A percentile compares a stretch with the other conserved stretches of the same genome.
Conservation (phyloP, 345 rosid genomes). For the Isatis tinctoria region DNA sequence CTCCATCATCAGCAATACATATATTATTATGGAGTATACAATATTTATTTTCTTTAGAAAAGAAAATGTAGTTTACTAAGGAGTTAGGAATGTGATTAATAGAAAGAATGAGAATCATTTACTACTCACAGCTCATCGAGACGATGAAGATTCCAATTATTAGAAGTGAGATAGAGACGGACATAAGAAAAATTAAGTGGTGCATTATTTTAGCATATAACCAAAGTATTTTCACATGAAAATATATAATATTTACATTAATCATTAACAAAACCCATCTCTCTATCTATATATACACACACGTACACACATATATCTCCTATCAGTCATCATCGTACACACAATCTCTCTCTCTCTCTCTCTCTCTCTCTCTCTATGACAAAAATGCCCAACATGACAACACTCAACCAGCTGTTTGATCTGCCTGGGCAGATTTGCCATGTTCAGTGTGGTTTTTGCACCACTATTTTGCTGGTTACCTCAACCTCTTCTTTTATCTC, state of each 20-base stretch:
- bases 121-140: constrained; percentile 30
- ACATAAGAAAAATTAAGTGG: not conserved
- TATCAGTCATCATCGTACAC: constrained; percentile 28
- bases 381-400: constrained; percentile 44
- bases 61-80: not conserved
- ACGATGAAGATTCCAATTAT: constrained; percentile 21
- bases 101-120: constrained; percentile 22
- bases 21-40: not conserved
- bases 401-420: constrained; percentile 60
- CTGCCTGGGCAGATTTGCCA: constrained; percentile 91
- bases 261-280: not conserved
- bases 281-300: constrained; percentile 21
- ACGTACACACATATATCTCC: not conserved
- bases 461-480: constrained; percentile 77
- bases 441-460: constrained; percentile 94
- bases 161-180: constrained; percentile 20
- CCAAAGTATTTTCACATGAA: constrained; percentile 20
- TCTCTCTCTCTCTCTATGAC: constrained; percentile 23
- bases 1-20: not conserved
- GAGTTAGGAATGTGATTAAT: constrained; percentile 20
- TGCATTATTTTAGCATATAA: constrained; percentile 23
- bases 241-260: constrained; percentile 2
- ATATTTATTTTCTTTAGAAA: not conserved
- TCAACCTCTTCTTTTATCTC: not conserved
- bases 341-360: constrained; percentile 8